Conservation (phyloP, 345 rosid genomes). For the Punica granatum region DNA sequence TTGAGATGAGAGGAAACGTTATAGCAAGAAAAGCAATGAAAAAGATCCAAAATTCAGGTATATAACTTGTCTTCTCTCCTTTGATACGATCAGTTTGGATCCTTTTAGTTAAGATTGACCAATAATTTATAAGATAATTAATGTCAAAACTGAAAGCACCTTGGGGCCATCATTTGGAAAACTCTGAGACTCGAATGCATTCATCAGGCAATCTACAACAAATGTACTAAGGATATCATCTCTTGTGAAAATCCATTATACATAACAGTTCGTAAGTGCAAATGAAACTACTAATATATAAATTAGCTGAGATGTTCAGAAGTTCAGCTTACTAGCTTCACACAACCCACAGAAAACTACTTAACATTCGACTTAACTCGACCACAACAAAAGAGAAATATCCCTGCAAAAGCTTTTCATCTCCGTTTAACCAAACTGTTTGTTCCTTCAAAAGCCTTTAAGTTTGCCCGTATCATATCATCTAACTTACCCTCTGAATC, state of each 20-base stretch:
- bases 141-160: too few relatives aligned
- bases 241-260: too few relatives aligned
- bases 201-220: too few relatives aligned
- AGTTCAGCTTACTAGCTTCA: neutral
- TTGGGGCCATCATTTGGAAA: too few relatives aligned
- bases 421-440: conserved; percentile 31
- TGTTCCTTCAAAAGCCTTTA: conserved; percentile 16
- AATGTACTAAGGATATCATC: too few relatives aligned
- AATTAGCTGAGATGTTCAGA: neutral
- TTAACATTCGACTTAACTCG: too few relatives aligned
- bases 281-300: too few relatives aligned
- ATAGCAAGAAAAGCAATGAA: neutral
- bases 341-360: neutral
- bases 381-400: neutral
- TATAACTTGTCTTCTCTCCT: neutral
- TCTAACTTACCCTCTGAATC: conserved; percentile 18
- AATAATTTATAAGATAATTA: too few relatives aligned
- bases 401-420: too few relatives aligned
- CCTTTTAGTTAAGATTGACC: neutral
- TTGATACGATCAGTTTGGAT: neutral
- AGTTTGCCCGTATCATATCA: conserved; percentile 25
- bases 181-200: too few relatives aligned
- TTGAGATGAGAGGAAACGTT: neutral
- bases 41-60: neutral
- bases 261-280: too few relatives aligned